Evolutionary conservation across 2,329 filamentous ascomycete species (phyloP), one percentile per base, ranked within the genome.

Genomic region (Penicillium occitanis): DNA sequence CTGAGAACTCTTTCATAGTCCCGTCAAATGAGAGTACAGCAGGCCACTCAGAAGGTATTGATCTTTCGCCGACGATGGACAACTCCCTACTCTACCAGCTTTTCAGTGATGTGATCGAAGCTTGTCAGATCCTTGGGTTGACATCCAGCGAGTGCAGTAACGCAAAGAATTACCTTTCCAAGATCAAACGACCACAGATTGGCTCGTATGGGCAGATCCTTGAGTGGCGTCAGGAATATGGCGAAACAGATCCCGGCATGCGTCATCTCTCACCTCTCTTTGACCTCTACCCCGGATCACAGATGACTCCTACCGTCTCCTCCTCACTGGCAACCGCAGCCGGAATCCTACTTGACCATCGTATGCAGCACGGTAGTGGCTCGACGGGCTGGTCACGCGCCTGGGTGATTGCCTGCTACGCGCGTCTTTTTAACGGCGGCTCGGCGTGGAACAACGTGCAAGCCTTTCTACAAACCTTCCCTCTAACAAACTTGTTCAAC

Each of bases 331-430:
- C 59, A 1, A 35, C 8, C 5, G 59, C 42, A 33, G 40, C 40
- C 3, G 44, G 28, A 72, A 66, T 10, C 71, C 75, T 13, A 70
- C 72, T 1, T 53, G 67, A 1, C 73, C 75, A 1, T 70, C 74
- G 0, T 46, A 61, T 53, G 68, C 53, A 28, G 58, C 61, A 2
- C 57, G 69, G 30, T 46, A 59, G 80, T 10, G 82, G 80, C 0
- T 77, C 80, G 35, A 85, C 81, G 0, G 82, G 83, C 0, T 85
- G 82, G 83, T 81, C 79, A 0, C 75, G 80, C 13, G 79, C 80
- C 2, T 85, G 82, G 82, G 71, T 80, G 0, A 74, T 84, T 4
- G 80, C 77, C 33, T 73, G 83, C 22, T 81, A 80, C 58, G 82
- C 82, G 2, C 78, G 83, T 0, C 72, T 84, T 0, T 73, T 76